Evolutionary conservation across 2,329 filamentous ascomycete genomes (phyloP).

Genomic region (Graphilbum sp.): DNA sequence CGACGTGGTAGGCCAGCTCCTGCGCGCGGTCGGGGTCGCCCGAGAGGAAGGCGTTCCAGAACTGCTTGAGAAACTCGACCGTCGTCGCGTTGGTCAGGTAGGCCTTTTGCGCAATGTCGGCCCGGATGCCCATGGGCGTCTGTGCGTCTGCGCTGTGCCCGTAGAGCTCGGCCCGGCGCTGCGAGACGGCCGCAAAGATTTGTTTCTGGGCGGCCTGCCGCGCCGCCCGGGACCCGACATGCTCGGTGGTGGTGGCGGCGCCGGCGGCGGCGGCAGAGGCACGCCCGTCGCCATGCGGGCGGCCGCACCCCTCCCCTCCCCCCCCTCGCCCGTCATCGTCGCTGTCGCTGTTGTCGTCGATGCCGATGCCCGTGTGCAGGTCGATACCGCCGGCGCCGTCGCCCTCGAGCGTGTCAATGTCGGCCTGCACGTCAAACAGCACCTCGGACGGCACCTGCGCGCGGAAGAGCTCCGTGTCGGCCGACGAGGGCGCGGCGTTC

Average conservation of each 20-base stretch:
- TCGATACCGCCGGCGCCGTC: slow-evolving; percentile 36
- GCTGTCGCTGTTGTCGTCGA: slow-evolving; percentile 54
- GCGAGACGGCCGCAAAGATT: slow-evolving; percentile 47
- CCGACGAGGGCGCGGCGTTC: slow-evolving; percentile 23
- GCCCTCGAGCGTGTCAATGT: slow-evolving; percentile 36
- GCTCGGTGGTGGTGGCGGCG: too few species aligned
- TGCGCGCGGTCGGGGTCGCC: slow-evolving; percentile 66
- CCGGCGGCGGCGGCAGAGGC: slow-evolving; percentile 13
- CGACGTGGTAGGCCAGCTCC: slow-evolving; percentile 67
- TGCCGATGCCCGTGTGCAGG: slow-evolving; percentile 47
- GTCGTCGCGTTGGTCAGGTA: slow-evolving; percentile 74
- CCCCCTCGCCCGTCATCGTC: slow-evolving; percentile 31
- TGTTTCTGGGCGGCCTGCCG: slow-evolving; percentile 48
- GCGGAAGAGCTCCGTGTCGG: slow-evolving; percentile 38
- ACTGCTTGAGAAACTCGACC: slow-evolving; percentile 91
- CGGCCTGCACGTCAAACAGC: slow-evolving; percentile 44
- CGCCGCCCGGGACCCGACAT: slow-evolving; percentile 54
- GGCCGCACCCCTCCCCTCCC: too few species aligned
- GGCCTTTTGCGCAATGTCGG: slow-evolving; percentile 41
- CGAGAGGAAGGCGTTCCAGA: slow-evolving; percentile 85
- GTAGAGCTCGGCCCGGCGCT: slow-evolving; percentile 43
- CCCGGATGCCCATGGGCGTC: slow-evolving; percentile 38
- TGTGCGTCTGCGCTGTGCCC: slow-evolving; percentile 29
- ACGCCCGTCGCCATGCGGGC: too few species aligned
- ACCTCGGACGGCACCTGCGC: slow-evolving; percentile 56